Percentiles rank a stretch among this genome's conserved stretches.
Evolutionary conservation across 192 early-diverging fungal genomes (phyloP).

Genomic region (Coemansia sp.): DNA sequence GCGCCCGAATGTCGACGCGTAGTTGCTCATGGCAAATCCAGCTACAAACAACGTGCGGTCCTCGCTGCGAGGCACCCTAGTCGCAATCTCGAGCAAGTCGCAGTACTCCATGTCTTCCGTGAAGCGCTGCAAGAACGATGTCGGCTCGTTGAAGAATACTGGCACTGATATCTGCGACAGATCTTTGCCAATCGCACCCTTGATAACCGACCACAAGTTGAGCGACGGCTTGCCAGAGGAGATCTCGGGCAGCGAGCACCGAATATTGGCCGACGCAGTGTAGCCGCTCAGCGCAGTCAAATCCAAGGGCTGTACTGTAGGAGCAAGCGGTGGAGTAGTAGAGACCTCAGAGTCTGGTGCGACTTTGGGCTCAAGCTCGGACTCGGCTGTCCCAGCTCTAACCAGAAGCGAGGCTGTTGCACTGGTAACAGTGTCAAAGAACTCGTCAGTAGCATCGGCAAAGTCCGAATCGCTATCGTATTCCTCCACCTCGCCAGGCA

Average conservation of each 20-base stretch:
- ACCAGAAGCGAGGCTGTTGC: constrained; percentile 19
- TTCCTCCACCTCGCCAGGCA: constrained; percentile 15
- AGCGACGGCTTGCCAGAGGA: constrained; percentile 63
- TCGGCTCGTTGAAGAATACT: constrained; percentile 89
- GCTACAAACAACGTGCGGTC: constrained; percentile 78
- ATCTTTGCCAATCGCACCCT: constrained; percentile 86
- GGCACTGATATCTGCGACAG: constrained; percentile 82
- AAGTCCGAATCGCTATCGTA: constrained; percentile 56
- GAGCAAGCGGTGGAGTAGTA: background rate
- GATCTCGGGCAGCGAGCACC: constrained; percentile 56
- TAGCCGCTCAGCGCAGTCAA: constrained; percentile 52
- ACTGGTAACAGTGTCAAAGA: constrained; percentile 65
- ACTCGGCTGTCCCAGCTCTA: background rate
- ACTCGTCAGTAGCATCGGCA: constrained; percentile 61
- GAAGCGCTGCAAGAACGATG: constrained; percentile 83
- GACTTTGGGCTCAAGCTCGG: background rate
- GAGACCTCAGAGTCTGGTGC: background rate
- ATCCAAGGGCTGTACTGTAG: constrained; percentile 8
- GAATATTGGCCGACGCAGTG: constrained; percentile 23
- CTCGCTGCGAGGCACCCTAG: constrained; percentile 58
- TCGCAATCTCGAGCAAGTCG: constrained; percentile 78
- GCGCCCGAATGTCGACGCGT: constrained; percentile 76
- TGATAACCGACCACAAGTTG: constrained; percentile 84
- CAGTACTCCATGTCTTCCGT: constrained; percentile 86
- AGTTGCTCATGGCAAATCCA: constrained; percentile 88